Conservation (phyloP, 768 basidiomycete genomes). For the Phallus indusiatus region DNA sequence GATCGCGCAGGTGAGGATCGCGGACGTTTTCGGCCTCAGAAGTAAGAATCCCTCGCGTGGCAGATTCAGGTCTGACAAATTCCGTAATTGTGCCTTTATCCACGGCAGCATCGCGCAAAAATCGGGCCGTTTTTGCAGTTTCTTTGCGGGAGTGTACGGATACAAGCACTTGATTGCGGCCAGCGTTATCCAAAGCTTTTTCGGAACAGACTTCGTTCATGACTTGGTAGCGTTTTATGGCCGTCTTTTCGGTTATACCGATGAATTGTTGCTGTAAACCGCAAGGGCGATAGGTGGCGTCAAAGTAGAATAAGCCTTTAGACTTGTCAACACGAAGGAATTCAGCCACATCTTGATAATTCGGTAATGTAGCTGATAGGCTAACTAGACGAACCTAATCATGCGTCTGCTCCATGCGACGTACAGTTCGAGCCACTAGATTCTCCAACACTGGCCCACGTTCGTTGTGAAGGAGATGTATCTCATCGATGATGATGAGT, state of each 20-base stretch:
- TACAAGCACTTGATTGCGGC: slow-evolving; percentile 87
- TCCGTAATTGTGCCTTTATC: slow-evolving; percentile 95
- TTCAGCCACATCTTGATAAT: slow-evolving; percentile 94
- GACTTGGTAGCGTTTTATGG: slow-evolving; percentile 95
- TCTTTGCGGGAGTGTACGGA: slow-evolving; percentile 99
- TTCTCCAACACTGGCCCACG: slow-evolving; percentile 95
- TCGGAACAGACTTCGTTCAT: slow-evolving; percentile 99
- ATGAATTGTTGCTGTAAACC: slow-evolving; percentile 95
- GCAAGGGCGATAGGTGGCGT: slow-evolving; percentile 88
- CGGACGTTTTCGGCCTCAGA: slow-evolving; percentile 77
- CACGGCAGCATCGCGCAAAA: slow-evolving; percentile 88
- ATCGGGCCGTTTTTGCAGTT: slow-evolving; percentile 93
- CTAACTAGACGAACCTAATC: slow-evolving; percentile 93
- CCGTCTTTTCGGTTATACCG: slow-evolving; percentile 98
- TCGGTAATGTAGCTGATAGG: slow-evolving; percentile 94
- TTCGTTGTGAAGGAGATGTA: slow-evolving; percentile 94
- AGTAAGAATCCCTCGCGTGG: slow-evolving; percentile 80
- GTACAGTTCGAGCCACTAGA: slow-evolving; percentile 80
- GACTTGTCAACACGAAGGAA: slow-evolving; percentile 91
- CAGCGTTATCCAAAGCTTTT: slow-evolving; percentile 88
- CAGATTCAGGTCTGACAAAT: slow-evolving; percentile 90
- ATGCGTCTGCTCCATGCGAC: slow-evolving; percentile 88
- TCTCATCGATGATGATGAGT: slow-evolving; percentile 96
- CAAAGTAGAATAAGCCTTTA: slow-evolving; percentile 95
- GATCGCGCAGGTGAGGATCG: slow-evolving; percentile 75